A percentile compares a stretch with the other conserved stretches of the same genome.
Conservation (phyloP, 805 yeast species). For the Ogataea allantospora region DNA sequence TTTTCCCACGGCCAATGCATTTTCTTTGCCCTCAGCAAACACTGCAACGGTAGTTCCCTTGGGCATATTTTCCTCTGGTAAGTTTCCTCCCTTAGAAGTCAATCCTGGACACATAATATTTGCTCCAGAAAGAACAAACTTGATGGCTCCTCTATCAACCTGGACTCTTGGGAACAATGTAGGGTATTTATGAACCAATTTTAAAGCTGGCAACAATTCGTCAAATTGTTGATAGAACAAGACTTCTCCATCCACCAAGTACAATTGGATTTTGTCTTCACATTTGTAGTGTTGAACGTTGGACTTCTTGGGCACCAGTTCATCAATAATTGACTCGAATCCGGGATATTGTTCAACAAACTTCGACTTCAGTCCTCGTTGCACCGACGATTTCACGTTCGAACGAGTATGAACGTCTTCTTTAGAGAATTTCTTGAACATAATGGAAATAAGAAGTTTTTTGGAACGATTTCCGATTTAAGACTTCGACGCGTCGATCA, state of each 20-base stretch:
- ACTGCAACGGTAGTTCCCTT: conserved; percentile 74
- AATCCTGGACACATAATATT: conserved; percentile 96
- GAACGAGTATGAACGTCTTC: conserved; percentile 90
- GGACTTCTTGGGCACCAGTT: conserved; percentile 82
- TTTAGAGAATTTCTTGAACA: conserved; percentile 56
- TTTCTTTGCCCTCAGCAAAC: conserved; percentile 90
- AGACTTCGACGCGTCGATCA: conserved; percentile 3
- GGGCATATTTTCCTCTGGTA: conserved; percentile 71
- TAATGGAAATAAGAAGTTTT: conserved; percentile 9
- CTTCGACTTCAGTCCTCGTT: conserved; percentile 77
- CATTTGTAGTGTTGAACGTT: conserved; percentile 80
- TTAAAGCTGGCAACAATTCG: conserved; percentile 72
- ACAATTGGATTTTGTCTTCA: conserved; percentile 83
- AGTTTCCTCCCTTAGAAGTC: conserved; percentile 77
- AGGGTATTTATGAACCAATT: conserved; percentile 78
- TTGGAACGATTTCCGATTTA: background rate
- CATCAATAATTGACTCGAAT: conserved; percentile 77
- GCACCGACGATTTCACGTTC: conserved; percentile 91
- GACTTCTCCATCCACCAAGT: conserved; percentile 69
- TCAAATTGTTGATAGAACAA: conserved; percentile 80
- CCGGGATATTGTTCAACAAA: conserved; percentile 70
- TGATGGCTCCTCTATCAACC: conserved; percentile 95
- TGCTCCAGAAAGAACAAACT: conserved; percentile 92
- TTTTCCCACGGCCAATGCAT: conserved; percentile 88
- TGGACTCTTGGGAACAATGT: conserved; percentile 79